Base-by-base conservation (phyloP, 106 monocot genomes). In the Xerophyta viscosa region DNA sequence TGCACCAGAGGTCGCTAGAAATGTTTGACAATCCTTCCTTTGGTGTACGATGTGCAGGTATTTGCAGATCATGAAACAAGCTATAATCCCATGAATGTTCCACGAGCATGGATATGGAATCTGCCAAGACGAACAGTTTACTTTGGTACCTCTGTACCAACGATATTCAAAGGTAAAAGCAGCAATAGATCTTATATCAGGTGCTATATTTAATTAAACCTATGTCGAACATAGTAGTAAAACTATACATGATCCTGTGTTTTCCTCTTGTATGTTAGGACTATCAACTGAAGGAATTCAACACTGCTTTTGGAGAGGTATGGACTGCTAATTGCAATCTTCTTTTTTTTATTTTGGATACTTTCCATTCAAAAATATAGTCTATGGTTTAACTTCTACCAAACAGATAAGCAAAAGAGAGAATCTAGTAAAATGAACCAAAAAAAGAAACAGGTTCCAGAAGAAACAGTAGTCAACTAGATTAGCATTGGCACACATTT, bases 261-360 rank as follows among this genome's bases (percentile, higher is more conserved):
- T 36, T 39, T 39, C 15, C 6, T 1, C 6, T 12, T 39, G 15
- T 39, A 39, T 39, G n/a, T 41, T 64, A 86, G 86, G 86, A 25
- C 66, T 77, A 66, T 57, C 76, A 24, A 86, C 80, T 21, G 72
- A 77, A 50, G 80, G 54, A 18, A 80, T 80, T 52, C 86, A 86
- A 48, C 73, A 77, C 13, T 86, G 86, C 69, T 86, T 80, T 59
- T 86, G 80, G 86, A 86, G 73, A 80, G 86, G 86, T 86, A 80
- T 42, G 55, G 14, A 18, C 27, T 37, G n/a, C 29, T 13, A 24
- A 33, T 1, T 3, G 5, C 31, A 28, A 11, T 2, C 29, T 37
- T n/a, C n/a, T n/a, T n/a, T n/a, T 47, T 47, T 53, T 29, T 18
- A 33, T 33, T 46, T 17, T 6, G 20, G 18, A 46, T 46, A 14